Base-by-base conservation (phyloP, 176 grass and related monocot species). In the Oryza australiensis region DNA sequence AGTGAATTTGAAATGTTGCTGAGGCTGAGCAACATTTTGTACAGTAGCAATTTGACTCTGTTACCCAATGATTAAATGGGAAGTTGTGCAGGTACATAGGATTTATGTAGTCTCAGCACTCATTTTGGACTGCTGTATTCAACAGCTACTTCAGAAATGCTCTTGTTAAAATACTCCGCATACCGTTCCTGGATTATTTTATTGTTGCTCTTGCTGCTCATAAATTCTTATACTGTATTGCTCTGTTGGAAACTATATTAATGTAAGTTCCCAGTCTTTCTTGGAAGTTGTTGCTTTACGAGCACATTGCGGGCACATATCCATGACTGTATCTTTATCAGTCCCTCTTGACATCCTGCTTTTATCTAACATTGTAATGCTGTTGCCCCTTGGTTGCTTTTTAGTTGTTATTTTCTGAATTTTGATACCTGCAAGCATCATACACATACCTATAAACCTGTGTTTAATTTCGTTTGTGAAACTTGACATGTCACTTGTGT, bases 1-100 rank as follows among this genome's bases (percentile, higher is more conserved):
- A 53, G 27, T 38, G 51, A 80, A 75, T 62, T 62, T 51, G 48
- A 70, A 12, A 70, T 84, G 7, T 62, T 84, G 38, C 23, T 70
- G 20, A 85, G 63, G 38, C 16, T 70, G 13, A 75, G 46, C n/a
- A 26, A 28, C 40, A 41, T 24, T 85, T 64, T 73, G 42, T 33
- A 8, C 72, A 73, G 73, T 26, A 9, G 62, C 7, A 16, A 37
- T 60, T 43, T 68, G 13, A 34, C 15, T 81, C n/a, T 80, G 26
- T 80, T 70, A n/a, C 53, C 9, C 2, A 71, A 65, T 53, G 18
- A 41, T 62, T 75, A 26, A 35, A 24, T 9, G 53, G 10, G 26
- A 51, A 70, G 63, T 42, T 64, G 41, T 22, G 4, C 37, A 49
- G 22, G 26, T 16, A 26, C 30, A 27, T 14, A 60, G 32, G 67